Evolutionary conservation across 495 filamentous ascomycete genomes (phyloP).

Genomic region (Lophiostoma macrostomum): DNA sequence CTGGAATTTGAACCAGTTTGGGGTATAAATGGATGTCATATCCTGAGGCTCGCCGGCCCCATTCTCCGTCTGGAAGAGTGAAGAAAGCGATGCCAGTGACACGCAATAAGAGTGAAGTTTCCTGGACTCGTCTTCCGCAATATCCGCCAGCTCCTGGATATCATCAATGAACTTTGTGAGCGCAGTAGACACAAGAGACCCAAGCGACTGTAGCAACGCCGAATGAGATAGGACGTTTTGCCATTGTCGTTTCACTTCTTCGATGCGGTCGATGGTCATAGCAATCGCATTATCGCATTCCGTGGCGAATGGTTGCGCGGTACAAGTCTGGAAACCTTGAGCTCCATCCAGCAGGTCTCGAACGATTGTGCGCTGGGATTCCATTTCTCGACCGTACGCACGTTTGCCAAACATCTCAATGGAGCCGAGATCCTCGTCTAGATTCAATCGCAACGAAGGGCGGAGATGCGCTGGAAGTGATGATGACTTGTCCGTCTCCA

Average conservation of each 20-base stretch:
- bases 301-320: conserved; percentile 56
- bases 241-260: conserved; percentile 70
- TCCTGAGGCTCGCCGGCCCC: conserved; percentile 37
- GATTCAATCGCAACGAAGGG: conserved; percentile 49
- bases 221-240: conserved; percentile 75
- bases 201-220: conserved; percentile 78
- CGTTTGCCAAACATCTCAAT: conserved; percentile 77
- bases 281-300: conserved; percentile 71
- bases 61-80: conserved; percentile 66
- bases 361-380: conserved; percentile 76
- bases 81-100: conserved; percentile 65
- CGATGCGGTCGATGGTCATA: conserved; percentile 64
- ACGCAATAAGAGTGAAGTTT: conserved; percentile 71
- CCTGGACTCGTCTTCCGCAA: conserved; percentile 83
- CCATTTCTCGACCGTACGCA: conserved; percentile 84
- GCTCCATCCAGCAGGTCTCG: conserved; percentile 79
- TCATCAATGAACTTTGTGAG: conserved; percentile 79
- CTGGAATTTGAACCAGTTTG: conserved; percentile 84
- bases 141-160: conserved; percentile 80
- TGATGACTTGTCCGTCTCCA: conserved; percentile 47
- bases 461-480: conserved; percentile 48
- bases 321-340: conserved; percentile 62
- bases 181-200: conserved; percentile 75
- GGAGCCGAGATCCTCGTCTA: conserved; percentile 67
- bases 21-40: conserved; percentile 73